phyloP scores from a whole-genome alignment of 2,329 filamentous ascomycete genomes.

The Pseudovirgaria hyperparasitica region DNA sequence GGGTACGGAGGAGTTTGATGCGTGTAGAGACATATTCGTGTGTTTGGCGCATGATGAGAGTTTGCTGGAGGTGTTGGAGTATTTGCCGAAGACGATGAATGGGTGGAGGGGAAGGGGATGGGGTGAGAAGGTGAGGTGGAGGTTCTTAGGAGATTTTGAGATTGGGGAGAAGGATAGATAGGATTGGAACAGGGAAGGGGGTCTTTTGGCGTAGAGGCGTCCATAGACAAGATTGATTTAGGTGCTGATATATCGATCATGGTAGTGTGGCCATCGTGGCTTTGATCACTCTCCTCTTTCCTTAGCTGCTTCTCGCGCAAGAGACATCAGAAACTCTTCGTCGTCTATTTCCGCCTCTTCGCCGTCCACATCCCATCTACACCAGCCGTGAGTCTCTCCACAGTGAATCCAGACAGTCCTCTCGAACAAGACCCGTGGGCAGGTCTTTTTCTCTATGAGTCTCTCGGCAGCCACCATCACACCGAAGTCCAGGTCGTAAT shows the following conservation, averaged over 20 bases:
- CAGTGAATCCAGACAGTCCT: constrained; percentile 43
- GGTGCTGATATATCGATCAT: too few relatives aligned
- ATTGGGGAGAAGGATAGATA: constrained; percentile 11
- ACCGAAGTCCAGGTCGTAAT: constrained; percentile 81
- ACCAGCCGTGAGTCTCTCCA: constrained; percentile 37
- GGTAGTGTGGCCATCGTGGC: too few relatives aligned
- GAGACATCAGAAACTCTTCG: too few relatives aligned
- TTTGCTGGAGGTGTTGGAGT: constrained; percentile 12
- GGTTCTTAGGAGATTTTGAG: constrained; percentile 14
- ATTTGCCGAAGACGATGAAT: constrained; percentile 13
- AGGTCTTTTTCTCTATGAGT: constrained; percentile 51
- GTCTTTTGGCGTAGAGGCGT: too few relatives aligned
- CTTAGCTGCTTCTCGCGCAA: too few relatives aligned
- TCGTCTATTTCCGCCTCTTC: constrained; percentile 42
- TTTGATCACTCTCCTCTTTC: too few relatives aligned
- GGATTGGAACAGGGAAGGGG: too few relatives aligned
- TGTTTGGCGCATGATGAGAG: constrained; percentile 17
- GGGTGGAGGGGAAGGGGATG: constrained; percentile 14
- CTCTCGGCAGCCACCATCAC: constrained; percentile 63
- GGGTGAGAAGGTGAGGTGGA: constrained; percentile 12
- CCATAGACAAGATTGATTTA: too few relatives aligned
- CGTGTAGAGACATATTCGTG: constrained; percentile 12
- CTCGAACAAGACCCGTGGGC: constrained; percentile 53
- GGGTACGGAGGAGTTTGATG: constrained; percentile 13
- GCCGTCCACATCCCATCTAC: constrained; percentile 50